These are phyloP conservation scores for Lecanoromycetidae sp. DNA, from an alignment of 2,329 filamentous ascomycete species.

Conservation along the genomic window DNA sequence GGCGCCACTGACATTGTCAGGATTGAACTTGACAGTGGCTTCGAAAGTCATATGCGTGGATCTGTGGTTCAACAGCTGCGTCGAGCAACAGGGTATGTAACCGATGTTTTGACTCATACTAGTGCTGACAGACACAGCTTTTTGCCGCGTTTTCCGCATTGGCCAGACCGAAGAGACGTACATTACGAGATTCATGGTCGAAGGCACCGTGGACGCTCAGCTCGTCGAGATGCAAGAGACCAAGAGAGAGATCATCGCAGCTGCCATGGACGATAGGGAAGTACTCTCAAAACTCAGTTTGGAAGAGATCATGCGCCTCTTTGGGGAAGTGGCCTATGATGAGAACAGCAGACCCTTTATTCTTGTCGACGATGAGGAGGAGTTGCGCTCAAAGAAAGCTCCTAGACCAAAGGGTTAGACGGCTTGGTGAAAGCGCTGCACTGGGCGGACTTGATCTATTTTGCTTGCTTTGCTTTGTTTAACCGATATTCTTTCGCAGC, in stretches of 20 bases:
- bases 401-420: no score
- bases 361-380: slow-evolving; percentile 2
- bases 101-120: not conserved
- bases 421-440: no score
- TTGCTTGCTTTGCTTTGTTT: no score
- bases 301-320: slow-evolving; percentile 12
- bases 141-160: slow-evolving; percentile 51
- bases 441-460: no score
- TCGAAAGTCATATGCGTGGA: slow-evolving; percentile 46
- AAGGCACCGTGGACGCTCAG: slow-evolving; percentile 45
- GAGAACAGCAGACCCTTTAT: slow-evolving; percentile 3
- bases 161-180: slow-evolving; percentile 51
- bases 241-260: slow-evolving; percentile 8
- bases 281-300: slow-evolving; percentile 6
- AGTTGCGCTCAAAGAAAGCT: not conserved
- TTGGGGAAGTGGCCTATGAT: slow-evolving; percentile 1
- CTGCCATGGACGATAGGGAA: slow-evolving; percentile 11
- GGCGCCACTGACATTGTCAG: not conserved
- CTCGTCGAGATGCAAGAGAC: slow-evolving; percentile 43
- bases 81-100: slow-evolving; percentile 43
- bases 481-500: no score
- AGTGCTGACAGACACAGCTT: slow-evolving; percentile 26
- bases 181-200: slow-evolving; percentile 46
- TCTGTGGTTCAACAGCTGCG: slow-evolving; percentile 49
- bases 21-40: slow-evolving; percentile 48